A percentile compares a stretch with the other conserved stretches of the same genome.
phyloP scores from a whole-genome alignment of 208 protist genomes.

The Acanthamoeba royreba region DNA sequence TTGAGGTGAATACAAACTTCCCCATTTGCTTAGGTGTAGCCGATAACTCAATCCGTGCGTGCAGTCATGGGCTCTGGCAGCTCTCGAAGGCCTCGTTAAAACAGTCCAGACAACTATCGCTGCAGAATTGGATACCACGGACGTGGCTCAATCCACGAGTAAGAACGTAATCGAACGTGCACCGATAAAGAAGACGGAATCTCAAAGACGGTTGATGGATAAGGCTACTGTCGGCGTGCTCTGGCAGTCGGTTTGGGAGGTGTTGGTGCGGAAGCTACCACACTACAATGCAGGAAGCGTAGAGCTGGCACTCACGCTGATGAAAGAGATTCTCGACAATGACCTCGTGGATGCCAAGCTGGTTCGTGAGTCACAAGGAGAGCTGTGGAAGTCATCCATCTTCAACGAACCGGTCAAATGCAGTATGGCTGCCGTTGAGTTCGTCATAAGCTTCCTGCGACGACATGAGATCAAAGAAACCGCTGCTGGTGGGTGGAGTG shows the following conservation, averaged over 20 bases:
- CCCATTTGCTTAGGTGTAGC: not conserved
- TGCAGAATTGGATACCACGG: not conserved
- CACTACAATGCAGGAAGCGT: not conserved
- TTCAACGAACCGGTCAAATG: not conserved
- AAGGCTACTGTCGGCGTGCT: not conserved
- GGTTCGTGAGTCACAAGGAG: not conserved
- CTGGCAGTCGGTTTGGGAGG: conserved; percentile 22
- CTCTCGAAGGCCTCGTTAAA: not conserved
- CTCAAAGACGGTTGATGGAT: not conserved
- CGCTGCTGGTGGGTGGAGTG: not conserved
- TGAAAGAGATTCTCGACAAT: conserved; percentile 34
- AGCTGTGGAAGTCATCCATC: not conserved
- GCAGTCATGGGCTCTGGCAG: not conserved
- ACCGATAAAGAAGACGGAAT: conserved; percentile 2
- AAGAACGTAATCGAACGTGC: not conserved
- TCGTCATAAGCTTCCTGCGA: not conserved
- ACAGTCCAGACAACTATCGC: not conserved
- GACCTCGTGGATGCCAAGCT: conserved; percentile 2
- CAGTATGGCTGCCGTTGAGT: not conserved
- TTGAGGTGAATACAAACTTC: not conserved
- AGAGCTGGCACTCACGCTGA: conserved; percentile 11
- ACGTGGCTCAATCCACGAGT: not conserved
- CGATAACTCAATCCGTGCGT: not conserved
- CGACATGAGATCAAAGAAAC: not conserved
- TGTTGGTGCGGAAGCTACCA: not conserved